These are phyloP conservation scores for Serendipita sp. DNA, from an alignment of 1,284 basidiomycete species.

Conservation along the genomic window DNA sequence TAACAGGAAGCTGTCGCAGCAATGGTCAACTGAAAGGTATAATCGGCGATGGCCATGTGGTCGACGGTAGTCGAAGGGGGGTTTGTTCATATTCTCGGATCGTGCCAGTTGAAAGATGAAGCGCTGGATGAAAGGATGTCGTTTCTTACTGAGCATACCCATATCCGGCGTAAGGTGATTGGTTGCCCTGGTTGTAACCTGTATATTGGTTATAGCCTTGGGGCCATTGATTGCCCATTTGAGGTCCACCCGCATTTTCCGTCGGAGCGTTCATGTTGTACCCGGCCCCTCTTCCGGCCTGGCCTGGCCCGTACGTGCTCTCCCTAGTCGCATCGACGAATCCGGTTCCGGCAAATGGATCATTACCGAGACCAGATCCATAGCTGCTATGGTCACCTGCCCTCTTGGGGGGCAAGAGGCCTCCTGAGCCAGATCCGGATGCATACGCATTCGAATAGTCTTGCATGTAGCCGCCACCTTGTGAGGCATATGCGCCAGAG, in stretches of 20 bases:
- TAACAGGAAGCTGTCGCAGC: too few relatives aligned
- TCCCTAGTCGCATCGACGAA: constrained; percentile 1
- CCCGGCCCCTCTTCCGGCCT: not conserved
- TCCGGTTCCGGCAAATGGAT: constrained; percentile 3
- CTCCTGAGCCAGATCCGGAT: not conserved
- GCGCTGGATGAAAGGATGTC: too few relatives aligned
- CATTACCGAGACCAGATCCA: not conserved
- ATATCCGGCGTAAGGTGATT: not conserved
- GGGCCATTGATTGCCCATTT: not conserved
- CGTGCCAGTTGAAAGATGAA: too few relatives aligned
- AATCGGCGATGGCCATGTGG: too few relatives aligned
- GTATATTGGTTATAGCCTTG: not conserved
- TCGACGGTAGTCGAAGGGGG: too few relatives aligned
- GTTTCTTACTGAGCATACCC: not conserved
- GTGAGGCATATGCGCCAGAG: not conserved
- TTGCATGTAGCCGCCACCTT: not conserved
- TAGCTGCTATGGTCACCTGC: not conserved
- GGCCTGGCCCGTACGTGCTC: constrained; percentile 1
- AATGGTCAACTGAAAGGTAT: too few relatives aligned
- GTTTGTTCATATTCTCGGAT: too few relatives aligned
- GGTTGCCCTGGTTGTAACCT: not conserved
- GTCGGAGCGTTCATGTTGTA: not conserved
- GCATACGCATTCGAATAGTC: not conserved
- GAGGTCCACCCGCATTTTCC: not conserved
- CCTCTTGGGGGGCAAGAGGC: not conserved